Conservation (phyloP, 2,329 filamentous ascomycete genomes). For the Alternaria sp. region DNA sequence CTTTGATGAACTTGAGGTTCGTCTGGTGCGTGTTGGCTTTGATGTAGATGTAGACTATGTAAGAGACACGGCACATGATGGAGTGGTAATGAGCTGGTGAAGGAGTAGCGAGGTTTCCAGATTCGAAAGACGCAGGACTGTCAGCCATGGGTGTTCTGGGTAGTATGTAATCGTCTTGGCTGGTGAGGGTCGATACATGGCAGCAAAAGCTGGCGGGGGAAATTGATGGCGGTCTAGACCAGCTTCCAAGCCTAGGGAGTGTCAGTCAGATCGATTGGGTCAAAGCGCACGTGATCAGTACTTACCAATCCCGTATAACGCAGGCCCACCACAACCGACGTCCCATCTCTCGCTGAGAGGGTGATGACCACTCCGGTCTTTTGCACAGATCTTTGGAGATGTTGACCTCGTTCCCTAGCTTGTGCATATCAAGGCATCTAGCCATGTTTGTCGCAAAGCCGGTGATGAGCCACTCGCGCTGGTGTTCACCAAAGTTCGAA, state of each 20-base stretch:
- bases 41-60: slow-evolving; percentile 18
- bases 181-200: slow-evolving; percentile 10
- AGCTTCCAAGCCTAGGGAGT: slow-evolving; percentile 13
- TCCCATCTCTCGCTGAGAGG: slow-evolving; percentile 8
- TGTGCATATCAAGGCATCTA: slow-evolving; percentile 17
- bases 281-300: not conserved
- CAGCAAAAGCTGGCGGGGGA: slow-evolving; percentile 18
- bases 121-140: slow-evolving; percentile 5
- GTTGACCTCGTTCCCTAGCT: slow-evolving; percentile 13
- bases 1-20: slow-evolving; percentile 13
- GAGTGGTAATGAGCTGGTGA: slow-evolving; percentile 17
- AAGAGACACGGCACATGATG: slow-evolving; percentile 14
- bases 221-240: slow-evolving; percentile 16
- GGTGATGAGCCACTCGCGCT: slow-evolving; percentile 19
- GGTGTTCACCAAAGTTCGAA: slow-evolving; percentile 19
- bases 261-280: not conserved
- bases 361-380: slow-evolving; percentile 14
- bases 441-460: slow-evolving; percentile 15
- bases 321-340: slow-evolving; percentile 20
- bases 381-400: slow-evolving; percentile 8
- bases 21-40: slow-evolving; percentile 20
- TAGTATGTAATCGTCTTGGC: slow-evolving; percentile 2
- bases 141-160: not conserved
- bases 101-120: not conserved
- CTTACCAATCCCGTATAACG: slow-evolving; percentile 17